These are phyloP conservation scores for Clonostachys rosea DNA, from an alignment of 2,329 filamentous ascomycete genomes.

Conservation along the genomic window DNA sequence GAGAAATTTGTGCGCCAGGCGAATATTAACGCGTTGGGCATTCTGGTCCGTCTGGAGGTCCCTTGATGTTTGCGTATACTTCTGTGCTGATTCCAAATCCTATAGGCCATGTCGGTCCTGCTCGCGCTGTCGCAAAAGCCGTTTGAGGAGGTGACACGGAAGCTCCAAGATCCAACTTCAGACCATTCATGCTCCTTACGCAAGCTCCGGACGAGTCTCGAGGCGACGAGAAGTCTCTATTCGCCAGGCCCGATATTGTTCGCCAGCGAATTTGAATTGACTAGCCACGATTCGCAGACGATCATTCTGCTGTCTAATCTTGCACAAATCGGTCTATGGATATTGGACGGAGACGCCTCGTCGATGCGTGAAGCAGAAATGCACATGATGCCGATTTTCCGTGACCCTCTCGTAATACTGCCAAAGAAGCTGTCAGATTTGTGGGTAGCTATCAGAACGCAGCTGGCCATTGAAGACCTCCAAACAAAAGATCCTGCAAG, in stretches of 20 bases:
- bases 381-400: conserved; percentile 38
- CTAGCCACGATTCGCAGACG: conserved; percentile 21
- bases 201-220: conserved; percentile 22
- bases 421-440: conserved; percentile 34
- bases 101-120: conserved; percentile 29
- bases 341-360: conserved; percentile 26
- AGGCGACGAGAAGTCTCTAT: conserved; percentile 25
- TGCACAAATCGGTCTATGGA: conserved; percentile 36
- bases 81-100: conserved; percentile 4
- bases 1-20: conserved; percentile 28
- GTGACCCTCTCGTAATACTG: conserved; percentile 38
- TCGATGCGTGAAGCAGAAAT: conserved; percentile 35
- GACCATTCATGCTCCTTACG: conserved; percentile 23
- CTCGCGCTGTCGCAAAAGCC: conserved; percentile 28
- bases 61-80: conserved; percentile 1
- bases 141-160: conserved; percentile 25
- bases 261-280: conserved; percentile 23
- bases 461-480: conserved; percentile 48
- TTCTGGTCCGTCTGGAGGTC: conserved; percentile 24
- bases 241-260: conserved; percentile 22
- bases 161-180: conserved; percentile 23
- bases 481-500: conserved; percentile 37
- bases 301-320: conserved; percentile 43
- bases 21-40: conserved; percentile 31
- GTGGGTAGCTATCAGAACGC: conserved; percentile 41